Evolutionary conservation across 1,284 basidiomycete genomes (phyloP).

Genomic region (Puccinia novopanici): DNA sequence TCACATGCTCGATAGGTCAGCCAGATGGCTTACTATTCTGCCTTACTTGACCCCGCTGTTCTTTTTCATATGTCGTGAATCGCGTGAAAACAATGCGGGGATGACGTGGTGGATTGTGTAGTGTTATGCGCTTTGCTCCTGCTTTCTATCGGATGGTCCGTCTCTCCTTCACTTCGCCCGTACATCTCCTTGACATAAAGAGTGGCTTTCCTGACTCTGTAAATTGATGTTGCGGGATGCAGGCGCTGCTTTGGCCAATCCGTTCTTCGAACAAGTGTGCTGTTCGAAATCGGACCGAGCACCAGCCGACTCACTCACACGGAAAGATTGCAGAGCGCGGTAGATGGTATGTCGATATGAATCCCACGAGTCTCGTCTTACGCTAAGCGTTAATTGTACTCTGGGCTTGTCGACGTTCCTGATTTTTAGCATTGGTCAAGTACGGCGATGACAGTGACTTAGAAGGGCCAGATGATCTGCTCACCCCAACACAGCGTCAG

Average conservation of each 20-base stretch:
- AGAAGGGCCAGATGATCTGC: slow-evolving; percentile 33
- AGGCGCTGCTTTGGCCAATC: slow-evolving; percentile 48
- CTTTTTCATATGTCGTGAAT: too few species aligned
- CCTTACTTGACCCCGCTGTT: not conserved
- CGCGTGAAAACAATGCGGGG: not conserved
- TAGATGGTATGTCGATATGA: slow-evolving; percentile 33
- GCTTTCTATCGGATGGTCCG: slow-evolving; percentile 42
- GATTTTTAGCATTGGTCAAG: slow-evolving; percentile 36
- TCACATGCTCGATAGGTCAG: not conserved
- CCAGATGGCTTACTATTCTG: not conserved
- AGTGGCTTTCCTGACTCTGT: not conserved
- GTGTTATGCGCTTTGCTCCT: slow-evolving; percentile 48
- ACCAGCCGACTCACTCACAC: slow-evolving; percentile 23
- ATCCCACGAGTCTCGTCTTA: not conserved
- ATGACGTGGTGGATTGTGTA: slow-evolving; percentile 9
- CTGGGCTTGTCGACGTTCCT: not conserved
- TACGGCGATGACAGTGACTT: slow-evolving; percentile 46
- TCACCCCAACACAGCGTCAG: slow-evolving; percentile 38
- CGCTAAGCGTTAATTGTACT: not conserved
- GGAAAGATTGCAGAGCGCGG: slow-evolving; percentile 45
- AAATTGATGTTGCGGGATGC: not conserved
- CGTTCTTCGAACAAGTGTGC: slow-evolving; percentile 47
- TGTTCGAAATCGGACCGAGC: slow-evolving; percentile 20
- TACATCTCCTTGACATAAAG: not conserved
- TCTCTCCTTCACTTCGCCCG: not conserved